Evolutionary conservation across 2,329 filamentous ascomycete species (phyloP).

Genomic region (Trichoderma sp.): DNA sequence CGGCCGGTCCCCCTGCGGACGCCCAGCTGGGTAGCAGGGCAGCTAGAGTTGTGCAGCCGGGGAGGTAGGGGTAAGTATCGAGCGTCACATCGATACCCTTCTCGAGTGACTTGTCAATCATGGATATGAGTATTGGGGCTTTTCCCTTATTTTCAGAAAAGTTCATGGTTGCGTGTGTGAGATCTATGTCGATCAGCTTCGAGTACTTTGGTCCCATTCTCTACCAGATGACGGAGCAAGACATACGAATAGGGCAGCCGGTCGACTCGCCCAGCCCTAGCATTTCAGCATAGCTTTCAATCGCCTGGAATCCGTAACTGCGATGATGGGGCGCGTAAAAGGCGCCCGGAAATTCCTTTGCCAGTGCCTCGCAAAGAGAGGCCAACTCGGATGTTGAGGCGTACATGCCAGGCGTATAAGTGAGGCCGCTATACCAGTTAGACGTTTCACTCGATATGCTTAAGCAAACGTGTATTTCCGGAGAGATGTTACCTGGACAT

Average conservation of each 20-base stretch:
- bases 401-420: constrained; percentile 29
- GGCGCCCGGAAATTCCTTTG: constrained; percentile 24
- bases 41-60: constrained; percentile 26
- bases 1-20: constrained; percentile 24
- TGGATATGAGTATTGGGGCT: constrained; percentile 23
- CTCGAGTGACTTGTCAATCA: constrained; percentile 24
- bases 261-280: constrained; percentile 24
- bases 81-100: constrained; percentile 26
- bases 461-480: not conserved
- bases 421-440: constrained; percentile 23
- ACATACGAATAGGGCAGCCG: constrained; percentile 27
- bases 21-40: constrained; percentile 27
- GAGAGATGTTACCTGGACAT: constrained; percentile 24
- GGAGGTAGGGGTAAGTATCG: constrained; percentile 27
- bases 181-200: constrained; percentile 19
- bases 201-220: not conserved
- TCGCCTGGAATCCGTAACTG: constrained; percentile 26
- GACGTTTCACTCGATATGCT: not conserved
- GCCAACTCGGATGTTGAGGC: constrained; percentile 27
- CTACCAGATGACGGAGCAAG: not conserved
- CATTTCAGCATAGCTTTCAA: constrained; percentile 28
- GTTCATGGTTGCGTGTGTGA: constrained; percentile 27
- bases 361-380: constrained; percentile 23
- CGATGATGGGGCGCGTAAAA: constrained; percentile 28
- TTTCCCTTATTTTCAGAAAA: constrained; percentile 27